These are phyloP conservation scores for Apostasia shenzhenica DNA, from an alignment of 106 monocot genomes.

Conservation along the genomic window DNA sequence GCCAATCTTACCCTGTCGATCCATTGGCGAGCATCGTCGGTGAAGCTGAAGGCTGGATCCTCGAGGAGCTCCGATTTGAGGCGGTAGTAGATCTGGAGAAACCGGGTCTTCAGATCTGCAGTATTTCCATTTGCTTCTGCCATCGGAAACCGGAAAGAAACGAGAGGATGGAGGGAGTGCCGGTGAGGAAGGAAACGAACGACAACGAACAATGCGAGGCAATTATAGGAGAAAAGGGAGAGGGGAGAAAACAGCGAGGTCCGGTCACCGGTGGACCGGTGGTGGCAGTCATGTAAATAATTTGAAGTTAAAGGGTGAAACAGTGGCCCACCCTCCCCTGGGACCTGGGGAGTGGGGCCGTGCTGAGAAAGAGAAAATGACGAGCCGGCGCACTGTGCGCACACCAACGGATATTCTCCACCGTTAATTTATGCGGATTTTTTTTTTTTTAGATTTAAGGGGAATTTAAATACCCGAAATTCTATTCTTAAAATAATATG, in stretches of 20 bases:
- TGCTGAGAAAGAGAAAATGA: no score
- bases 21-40: slow-evolving; percentile 72
- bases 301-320: no score
- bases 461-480: no score
- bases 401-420: no score
- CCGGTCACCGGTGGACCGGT: no score
- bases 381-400: no score
- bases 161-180: not conserved
- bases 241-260: not conserved
- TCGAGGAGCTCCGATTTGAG: slow-evolving; percentile 83
- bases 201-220: not conserved
- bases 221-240: not conserved
- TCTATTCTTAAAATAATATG: no score
- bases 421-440: no score
- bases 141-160: not conserved
- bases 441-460: no score
- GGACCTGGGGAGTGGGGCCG: no score
- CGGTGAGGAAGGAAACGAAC: not conserved
- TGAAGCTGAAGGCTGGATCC: slow-evolving; percentile 92
- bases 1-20: slow-evolving; percentile 48
- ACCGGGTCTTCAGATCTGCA: slow-evolving; percentile 37
- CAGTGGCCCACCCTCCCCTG: no score
- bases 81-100: slow-evolving; percentile 42
- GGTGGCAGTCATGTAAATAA: no score
- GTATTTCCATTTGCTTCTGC: slow-evolving; percentile 17